phyloP scores from a whole-genome alignment of 2,329 filamentous ascomycete genomes.

The Geosmithia morbida region DNA sequence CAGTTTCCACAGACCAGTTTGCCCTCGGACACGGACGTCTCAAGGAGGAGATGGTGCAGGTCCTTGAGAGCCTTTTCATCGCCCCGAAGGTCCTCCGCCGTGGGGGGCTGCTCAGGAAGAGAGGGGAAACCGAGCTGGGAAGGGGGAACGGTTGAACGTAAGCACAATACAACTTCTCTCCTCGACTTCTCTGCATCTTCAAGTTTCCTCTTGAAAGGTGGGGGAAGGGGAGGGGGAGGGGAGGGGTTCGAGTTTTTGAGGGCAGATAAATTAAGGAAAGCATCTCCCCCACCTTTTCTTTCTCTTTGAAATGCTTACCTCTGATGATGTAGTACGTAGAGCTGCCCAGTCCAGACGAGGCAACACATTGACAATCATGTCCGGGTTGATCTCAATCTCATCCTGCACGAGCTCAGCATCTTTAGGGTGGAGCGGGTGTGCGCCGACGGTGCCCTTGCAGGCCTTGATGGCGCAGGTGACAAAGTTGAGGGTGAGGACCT shows the following conservation, averaged over 20 bases:
- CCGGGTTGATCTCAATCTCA: slow-evolving; percentile 66
- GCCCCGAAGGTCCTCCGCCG: slow-evolving; percentile 42
- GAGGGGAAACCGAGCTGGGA: slow-evolving; percentile 62
- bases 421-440: slow-evolving; percentile 83
- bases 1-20: slow-evolving; percentile 85
- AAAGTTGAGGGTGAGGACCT: slow-evolving; percentile 91
- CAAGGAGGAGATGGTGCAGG: slow-evolving; percentile 67
- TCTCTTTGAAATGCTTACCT: slow-evolving; percentile 34
- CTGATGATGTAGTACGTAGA: slow-evolving; percentile 57
- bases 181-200: background rate
- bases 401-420: slow-evolving; percentile 86
- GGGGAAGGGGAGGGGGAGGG: background rate
- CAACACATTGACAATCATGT: slow-evolving; percentile 73
- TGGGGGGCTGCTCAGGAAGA: slow-evolving; percentile 51
- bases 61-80: slow-evolving; percentile 62
- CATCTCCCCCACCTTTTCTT: background rate
- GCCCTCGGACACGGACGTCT: slow-evolving; percentile 82
- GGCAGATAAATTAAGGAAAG: background rate
- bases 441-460: slow-evolving; percentile 67
- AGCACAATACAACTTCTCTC: background rate
- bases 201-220: background rate
- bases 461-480: slow-evolving; percentile 90
- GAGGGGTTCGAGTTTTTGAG: too few relatives aligned
- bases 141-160: too few relatives aligned
- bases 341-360: slow-evolving; percentile 82